Evolutionary conservation across 345 rosid genomes (phyloP).

Genomic region (Acer yangbiense): DNA sequence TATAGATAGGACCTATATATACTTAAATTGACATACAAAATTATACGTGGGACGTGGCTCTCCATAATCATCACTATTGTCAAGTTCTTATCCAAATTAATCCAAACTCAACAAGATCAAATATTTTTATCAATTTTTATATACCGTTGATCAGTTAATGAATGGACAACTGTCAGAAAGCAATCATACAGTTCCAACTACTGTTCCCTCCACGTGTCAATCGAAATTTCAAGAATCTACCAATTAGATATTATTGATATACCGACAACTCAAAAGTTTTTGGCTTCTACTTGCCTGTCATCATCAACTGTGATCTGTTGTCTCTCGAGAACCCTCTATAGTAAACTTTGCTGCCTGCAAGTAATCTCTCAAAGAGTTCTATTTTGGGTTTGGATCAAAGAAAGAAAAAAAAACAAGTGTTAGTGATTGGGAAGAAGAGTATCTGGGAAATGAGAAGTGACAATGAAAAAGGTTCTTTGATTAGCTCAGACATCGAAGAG

Average conservation of each 20-base stretch:
- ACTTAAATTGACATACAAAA: too few relatives aligned
- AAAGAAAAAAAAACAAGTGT: background rate
- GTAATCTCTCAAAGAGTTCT: background rate
- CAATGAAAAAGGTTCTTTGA: conserved; percentile 16
- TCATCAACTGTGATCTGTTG: background rate
- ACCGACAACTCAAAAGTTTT: background rate
- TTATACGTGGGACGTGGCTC: too few relatives aligned
- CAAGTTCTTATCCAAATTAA: background rate
- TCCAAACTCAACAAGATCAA: background rate
- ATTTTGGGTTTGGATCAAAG: background rate
- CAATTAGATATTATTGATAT: too few relatives aligned
- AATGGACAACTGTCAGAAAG: background rate
- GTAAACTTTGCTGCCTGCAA: background rate
- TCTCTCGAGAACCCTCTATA: background rate
- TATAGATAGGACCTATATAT: too few relatives aligned
- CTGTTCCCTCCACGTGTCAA: background rate
- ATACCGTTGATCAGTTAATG: background rate
- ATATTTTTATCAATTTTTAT: background rate
- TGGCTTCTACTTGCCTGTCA: background rate
- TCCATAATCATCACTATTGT: background rate
- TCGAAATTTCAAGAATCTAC: background rate
- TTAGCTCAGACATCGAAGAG: conserved; percentile 39
- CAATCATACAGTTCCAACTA: background rate
- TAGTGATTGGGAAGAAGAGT: conserved; percentile 22
- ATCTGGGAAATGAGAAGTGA: conserved; percentile 31